Evolutionary conservation across 2,329 filamentous ascomycete species (phyloP).

Genomic region (Leptographium lundbergii): DNA sequence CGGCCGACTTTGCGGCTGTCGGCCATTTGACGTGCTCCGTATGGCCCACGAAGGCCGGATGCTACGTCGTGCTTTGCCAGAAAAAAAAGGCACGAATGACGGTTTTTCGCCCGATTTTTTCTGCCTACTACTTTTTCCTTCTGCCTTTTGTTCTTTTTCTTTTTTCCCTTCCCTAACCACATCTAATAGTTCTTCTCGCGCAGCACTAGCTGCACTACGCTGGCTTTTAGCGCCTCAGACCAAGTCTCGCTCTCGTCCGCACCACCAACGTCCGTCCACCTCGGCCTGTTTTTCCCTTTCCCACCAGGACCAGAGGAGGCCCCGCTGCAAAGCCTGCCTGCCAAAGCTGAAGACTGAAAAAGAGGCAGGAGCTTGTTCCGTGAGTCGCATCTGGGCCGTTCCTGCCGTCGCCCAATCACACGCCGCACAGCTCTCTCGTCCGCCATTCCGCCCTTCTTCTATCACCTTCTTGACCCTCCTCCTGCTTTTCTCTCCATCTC

Average conservation of each 20-base stretch:
- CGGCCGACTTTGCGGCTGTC: no score
- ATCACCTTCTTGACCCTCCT: not conserved
- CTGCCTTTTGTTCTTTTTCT: not conserved
- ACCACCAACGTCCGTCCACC: not conserved
- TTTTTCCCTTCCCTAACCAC: not conserved
- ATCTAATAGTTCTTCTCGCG: not conserved
- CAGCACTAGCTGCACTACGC: no score
- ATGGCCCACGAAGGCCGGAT: no score
- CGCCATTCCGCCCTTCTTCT: not conserved
- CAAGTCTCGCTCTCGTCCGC: not conserved
- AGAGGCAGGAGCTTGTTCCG: not conserved
- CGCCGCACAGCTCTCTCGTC: not conserved
- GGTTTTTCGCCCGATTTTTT: no score
- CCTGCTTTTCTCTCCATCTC: not conserved
- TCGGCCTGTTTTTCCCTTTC: no score
- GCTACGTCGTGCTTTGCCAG: no score
- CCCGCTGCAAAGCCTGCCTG: constrained; percentile 1
- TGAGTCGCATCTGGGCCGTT: not conserved
- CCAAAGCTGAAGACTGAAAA: not conserved
- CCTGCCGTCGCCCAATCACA: not conserved
- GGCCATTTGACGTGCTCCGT: no score
- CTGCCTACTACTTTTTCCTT: not conserved
- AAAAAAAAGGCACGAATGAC: no score
- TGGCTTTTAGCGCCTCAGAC: not conserved
- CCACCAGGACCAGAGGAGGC: not conserved